Evolutionary conservation across 2,329 filamentous ascomycete species (phyloP).

Genomic region (Ceratocystis huliohia): DNA sequence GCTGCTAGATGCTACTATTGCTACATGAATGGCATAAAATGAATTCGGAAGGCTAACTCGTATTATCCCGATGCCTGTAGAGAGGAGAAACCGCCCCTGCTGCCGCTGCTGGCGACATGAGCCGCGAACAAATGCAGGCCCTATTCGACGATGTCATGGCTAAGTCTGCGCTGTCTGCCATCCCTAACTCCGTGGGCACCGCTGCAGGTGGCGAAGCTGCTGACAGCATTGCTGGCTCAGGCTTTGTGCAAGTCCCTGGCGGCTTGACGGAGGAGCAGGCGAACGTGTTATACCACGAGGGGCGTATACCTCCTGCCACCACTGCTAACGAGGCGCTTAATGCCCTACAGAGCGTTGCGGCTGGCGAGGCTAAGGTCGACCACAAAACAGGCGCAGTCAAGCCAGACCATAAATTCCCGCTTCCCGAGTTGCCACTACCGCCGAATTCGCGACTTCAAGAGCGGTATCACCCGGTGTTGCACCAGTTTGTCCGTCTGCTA

Average conservation of each 20-base stretch:
- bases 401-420: constrained; percentile 62
- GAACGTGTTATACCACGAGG: constrained; percentile 33
- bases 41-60: background rate
- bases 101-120: background rate
- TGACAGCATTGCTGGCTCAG: constrained; percentile 8
- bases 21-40: background rate
- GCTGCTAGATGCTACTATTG: background rate
- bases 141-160: constrained; percentile 21
- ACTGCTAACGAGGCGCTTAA: constrained; percentile 19
- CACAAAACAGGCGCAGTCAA: constrained; percentile 24
- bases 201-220: background rate
- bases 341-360: constrained; percentile 20
- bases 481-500: constrained; percentile 78
- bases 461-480: constrained; percentile 72
- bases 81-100: background rate
- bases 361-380: constrained; percentile 17
- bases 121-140: constrained; percentile 12
- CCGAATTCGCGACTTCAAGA: constrained; percentile 54
- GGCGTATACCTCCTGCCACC: constrained; percentile 30
- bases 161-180: constrained; percentile 18
- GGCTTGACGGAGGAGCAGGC: constrained; percentile 34
- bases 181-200: constrained; percentile 6
- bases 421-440: constrained; percentile 55
- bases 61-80: background rate
- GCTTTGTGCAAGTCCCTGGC: constrained; percentile 24